Evolutionary conservation across 495 filamentous ascomycete species (phyloP), one percentile per base, ranked within the genome.

Genomic region (Haplographium delicatum): DNA sequence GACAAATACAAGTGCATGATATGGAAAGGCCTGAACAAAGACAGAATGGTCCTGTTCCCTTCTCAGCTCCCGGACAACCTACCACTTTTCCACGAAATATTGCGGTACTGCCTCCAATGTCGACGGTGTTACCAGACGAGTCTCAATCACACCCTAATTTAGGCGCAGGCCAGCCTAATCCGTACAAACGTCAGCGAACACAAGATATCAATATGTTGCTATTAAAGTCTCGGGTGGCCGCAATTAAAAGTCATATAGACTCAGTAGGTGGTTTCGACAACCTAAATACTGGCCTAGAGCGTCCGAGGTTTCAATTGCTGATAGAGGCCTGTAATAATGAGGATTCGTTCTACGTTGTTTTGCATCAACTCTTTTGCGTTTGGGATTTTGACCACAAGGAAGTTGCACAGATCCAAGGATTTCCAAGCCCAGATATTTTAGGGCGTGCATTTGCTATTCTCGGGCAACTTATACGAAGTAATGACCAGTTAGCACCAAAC

Each of bases 351-450:
- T 91, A 84, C 58, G 38, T 89, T 42, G 70, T 70, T 9, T 59
- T 88, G 4, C 86, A 91, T 65, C 85, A 88, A 52, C 47, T 86
- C 1, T 88, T 79, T 60, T 85, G 80, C 59, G 57, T 76, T 11
- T 76, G 72, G 68, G 56, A 62, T 40, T 24, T 28, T 23, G 18
- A 43, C 16, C 35, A 13, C 4, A 24, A 30, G 4, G 18, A 50
- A n/a, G 23, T 62, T 27, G n/a, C 46, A 0, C 20, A 6, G 13
- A 53, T 56, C 42, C 46, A 8, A 44, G 60, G 54, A 13, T 57
- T 60, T 33, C 54, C 50, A 11, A 3, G 16, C 11, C 2, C 16
- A 5, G 38, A 24, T 2, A 47, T 38, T 8, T 24, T 63, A 8
- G 5, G 1, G 3, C 6, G 18, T 2, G 70, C 67, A 18, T 75